A percentile compares a stretch with the other conserved stretches of the same genome.
phyloP scores from a whole-genome alignment of 176 grass and related monocot genomes.

The Saccharum officinarum region DNA sequence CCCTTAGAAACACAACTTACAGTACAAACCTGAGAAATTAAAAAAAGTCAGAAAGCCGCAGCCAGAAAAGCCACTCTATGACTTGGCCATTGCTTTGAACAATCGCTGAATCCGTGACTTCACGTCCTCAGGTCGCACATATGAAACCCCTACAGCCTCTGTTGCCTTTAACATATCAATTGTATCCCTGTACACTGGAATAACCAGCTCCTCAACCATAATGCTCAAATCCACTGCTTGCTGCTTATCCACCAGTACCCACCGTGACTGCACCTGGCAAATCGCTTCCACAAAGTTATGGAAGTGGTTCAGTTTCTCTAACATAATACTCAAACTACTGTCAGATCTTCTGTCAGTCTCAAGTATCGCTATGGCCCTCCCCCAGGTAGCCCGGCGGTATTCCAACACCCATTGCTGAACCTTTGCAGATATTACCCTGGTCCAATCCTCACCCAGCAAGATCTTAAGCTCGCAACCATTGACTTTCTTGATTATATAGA shows the following conservation, averaged over 20 bases:
- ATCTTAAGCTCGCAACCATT: conserved; percentile 36
- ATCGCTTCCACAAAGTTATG: conserved; percentile 43
- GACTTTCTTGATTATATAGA: conserved; percentile 50
- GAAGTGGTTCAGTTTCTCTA: conserved; percentile 44
- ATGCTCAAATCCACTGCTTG: conserved; percentile 38
- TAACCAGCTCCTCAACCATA: conserved; percentile 34
- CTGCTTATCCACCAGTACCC: conserved; percentile 51
- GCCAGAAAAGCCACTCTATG: conserved; percentile 15
- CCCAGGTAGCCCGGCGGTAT: conserved; percentile 43
- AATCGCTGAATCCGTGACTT: conserved; percentile 35
- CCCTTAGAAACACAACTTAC: conserved; percentile 5
- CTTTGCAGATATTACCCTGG: conserved; percentile 23
- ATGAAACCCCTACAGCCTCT: not conserved
- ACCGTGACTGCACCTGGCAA: conserved; percentile 42
- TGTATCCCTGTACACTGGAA: conserved; percentile 45
- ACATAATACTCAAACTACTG: conserved; percentile 29
- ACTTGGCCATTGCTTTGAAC: conserved; percentile 45
- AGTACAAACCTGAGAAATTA: not conserved
- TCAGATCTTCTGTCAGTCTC: conserved; percentile 20
- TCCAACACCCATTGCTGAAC: conserved; percentile 39
- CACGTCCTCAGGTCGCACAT: conserved; percentile 34
- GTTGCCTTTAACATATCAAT: conserved; percentile 13
- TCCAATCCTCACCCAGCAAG: conserved; percentile 55
- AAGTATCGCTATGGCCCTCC: conserved; percentile 39
- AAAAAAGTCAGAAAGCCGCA: not conserved